Conservation (phyloP, 257 asterid genomes). For the Solanum okadae region DNA sequence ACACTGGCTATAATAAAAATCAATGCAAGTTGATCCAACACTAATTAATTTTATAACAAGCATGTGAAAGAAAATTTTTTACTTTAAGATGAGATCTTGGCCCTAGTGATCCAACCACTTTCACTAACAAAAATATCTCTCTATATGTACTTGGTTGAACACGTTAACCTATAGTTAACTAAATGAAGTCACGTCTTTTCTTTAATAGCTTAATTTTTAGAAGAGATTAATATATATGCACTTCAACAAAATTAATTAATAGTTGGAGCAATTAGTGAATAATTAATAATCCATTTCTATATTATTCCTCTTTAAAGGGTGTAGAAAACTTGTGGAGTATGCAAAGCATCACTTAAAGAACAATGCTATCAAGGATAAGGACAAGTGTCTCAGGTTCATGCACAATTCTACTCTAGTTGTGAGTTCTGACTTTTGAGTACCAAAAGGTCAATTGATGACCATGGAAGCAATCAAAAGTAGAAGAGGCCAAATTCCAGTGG, state of each 20-base stretch:
- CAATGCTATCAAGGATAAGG: not conserved
- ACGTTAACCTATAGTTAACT: not conserved
- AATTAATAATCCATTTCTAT: no score
- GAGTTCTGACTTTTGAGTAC: constrained; percentile 8
- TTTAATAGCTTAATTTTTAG: not conserved
- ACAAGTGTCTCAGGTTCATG: constrained; percentile 24
- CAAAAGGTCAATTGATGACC: constrained; percentile 5
- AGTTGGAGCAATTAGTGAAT: not conserved
- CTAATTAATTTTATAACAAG: not conserved
- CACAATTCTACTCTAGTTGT: not conserved
- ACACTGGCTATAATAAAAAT: not conserved
- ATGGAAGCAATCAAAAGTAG: not conserved
- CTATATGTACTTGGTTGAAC: not conserved
- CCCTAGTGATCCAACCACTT: not conserved
- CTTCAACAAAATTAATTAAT: not conserved
- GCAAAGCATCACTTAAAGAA: not conserved
- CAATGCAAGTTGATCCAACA: not conserved
- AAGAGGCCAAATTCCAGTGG: constrained; percentile 1
- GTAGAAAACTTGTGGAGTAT: constrained; percentile 13
- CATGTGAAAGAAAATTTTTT: not conserved
- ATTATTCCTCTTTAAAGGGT: not conserved
- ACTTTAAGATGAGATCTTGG: not conserved
- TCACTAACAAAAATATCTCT: not conserved
- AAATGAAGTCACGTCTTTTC: not conserved
- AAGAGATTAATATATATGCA: not conserved